These are phyloP conservation scores for Hymenoscyphus fructigenus DNA, from an alignment of 2,329 filamentous ascomycete genomes.

Conservation along the genomic window DNA sequence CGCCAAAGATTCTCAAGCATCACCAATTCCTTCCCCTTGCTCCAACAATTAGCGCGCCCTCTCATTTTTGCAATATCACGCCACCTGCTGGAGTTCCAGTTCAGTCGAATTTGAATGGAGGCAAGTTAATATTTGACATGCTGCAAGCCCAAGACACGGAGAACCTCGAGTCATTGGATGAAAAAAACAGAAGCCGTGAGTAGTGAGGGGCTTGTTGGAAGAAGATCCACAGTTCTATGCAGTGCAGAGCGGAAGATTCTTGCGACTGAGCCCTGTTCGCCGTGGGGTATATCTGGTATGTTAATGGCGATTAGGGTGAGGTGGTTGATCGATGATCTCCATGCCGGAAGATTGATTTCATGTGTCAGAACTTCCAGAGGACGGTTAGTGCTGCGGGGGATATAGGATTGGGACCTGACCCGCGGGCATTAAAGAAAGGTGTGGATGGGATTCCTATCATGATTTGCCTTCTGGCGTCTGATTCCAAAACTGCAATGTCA, in stretches of 20 bases:
- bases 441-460: neutral
- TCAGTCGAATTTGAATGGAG: neutral
- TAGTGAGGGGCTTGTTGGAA: conserved; percentile 6
- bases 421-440: neutral
- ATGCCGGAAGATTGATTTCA: neutral
- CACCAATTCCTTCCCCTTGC: conserved; percentile 33
- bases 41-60: conserved; percentile 30
- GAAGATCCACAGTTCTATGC: neutral
- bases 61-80: conserved; percentile 15
- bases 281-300: conserved; percentile 22
- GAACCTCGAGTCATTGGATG: conserved; percentile 14
- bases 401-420: neutral
- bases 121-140: neutral
- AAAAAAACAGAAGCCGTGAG: conserved; percentile 15
- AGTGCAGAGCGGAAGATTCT: conserved; percentile 23
- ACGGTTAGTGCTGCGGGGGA: neutral
- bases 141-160: neutral
- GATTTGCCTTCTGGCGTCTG: neutral
- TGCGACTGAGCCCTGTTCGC: conserved; percentile 34
- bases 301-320: conserved; percentile 34
- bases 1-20: conserved; percentile 2
- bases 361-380: neutral
- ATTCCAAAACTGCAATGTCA: neutral
- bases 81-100: neutral
- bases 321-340: conserved; percentile 18